Conservation (phyloP, 768 basidiomycete species). For the Amanita inopinata region DNA sequence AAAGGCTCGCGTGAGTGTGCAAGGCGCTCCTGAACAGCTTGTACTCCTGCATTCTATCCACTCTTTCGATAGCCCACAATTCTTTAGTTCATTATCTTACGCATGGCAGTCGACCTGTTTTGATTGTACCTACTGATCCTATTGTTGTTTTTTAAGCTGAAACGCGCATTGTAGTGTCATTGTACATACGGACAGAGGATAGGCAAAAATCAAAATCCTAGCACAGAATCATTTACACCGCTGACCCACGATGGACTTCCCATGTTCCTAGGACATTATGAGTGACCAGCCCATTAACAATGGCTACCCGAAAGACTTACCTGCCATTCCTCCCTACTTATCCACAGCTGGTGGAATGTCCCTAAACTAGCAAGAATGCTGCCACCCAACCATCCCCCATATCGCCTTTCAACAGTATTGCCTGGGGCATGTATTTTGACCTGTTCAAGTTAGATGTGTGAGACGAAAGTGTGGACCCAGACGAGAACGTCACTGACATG, state of each 20-base stretch:
- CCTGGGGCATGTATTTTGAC: slow-evolving; percentile 91
- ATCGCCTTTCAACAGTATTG: slow-evolving; percentile 81
- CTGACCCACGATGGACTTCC: slow-evolving; percentile 73
- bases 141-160: too few relatives aligned
- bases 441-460: slow-evolving; percentile 23
- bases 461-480: not conserved
- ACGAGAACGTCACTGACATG: slow-evolving; percentile 45
- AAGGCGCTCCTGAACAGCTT: not conserved
- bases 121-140: too few relatives aligned
- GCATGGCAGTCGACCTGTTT: too few relatives aligned
- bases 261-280: slow-evolving; percentile 54
- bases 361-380: slow-evolving; percentile 91
- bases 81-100: too few relatives aligned
- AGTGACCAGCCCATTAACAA: not conserved
- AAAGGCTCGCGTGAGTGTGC: not conserved
- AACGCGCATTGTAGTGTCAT: too few relatives aligned
- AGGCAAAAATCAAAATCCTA: too few relatives aligned
- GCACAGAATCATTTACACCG: slow-evolving; percentile 58
- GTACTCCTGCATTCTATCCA: slow-evolving; percentile 11
- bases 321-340: slow-evolving; percentile 89
- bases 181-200: too few relatives aligned
- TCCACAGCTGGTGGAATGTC: slow-evolving; percentile 97
- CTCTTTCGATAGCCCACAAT: too few relatives aligned
- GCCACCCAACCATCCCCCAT: slow-evolving; percentile 93
- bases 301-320: slow-evolving; percentile 32